Evolutionary conservation across 331 rosid species (phyloP).

Genomic region (Stylosanthes scabra): DNA sequence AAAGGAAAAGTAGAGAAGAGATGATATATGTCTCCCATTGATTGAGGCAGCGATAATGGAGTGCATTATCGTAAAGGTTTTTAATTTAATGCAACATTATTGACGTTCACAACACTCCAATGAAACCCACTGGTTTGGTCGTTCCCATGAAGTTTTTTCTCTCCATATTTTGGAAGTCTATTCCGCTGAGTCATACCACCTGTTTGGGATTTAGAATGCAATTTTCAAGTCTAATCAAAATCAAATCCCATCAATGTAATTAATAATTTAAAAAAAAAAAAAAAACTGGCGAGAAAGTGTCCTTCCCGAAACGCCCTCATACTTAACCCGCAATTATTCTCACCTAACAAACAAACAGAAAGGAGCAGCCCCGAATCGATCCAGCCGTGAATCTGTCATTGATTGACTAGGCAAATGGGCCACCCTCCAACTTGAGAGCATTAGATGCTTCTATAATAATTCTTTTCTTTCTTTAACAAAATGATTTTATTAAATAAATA

Average conservation of each 20-base stretch:
- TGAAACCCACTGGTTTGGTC: slow-evolving; percentile 35
- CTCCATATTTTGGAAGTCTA: slow-evolving; percentile 26
- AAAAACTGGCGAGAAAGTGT: neutral
- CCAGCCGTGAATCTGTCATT: slow-evolving; percentile 64
- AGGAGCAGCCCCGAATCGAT: slow-evolving; percentile 42
- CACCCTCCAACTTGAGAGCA: slow-evolving; percentile 19
- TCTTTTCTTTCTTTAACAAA: too few relatives aligned
- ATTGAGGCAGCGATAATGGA: slow-evolving; percentile 47
- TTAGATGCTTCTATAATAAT: too few relatives aligned
- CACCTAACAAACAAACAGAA: slow-evolving; percentile 39
- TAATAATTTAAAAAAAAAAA: neutral
- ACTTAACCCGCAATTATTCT: slow-evolving; percentile 18
- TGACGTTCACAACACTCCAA: slow-evolving; percentile 46
- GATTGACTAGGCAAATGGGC: slow-evolving; percentile 63
- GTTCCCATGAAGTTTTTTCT: slow-evolving; percentile 11
- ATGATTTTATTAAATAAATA: too few relatives aligned
- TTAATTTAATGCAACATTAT: slow-evolving; percentile 40
- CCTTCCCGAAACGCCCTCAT: slow-evolving; percentile 45
- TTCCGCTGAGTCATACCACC: slow-evolving; percentile 26
- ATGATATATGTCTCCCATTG: slow-evolving; percentile 23
- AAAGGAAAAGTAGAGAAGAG: too few relatives aligned
- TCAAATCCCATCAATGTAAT: slow-evolving; percentile 33
- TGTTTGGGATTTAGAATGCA: slow-evolving; percentile 26
- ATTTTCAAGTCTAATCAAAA: slow-evolving; percentile 32
- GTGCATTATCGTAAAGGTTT: slow-evolving; percentile 32